A percentile compares a stretch with the other conserved stretches of the same genome.
These are phyloP conservation scores for Aspergillus nanangensis DNA, from an alignment of 495 filamentous ascomycete species.

Conservation along the genomic window DNA sequence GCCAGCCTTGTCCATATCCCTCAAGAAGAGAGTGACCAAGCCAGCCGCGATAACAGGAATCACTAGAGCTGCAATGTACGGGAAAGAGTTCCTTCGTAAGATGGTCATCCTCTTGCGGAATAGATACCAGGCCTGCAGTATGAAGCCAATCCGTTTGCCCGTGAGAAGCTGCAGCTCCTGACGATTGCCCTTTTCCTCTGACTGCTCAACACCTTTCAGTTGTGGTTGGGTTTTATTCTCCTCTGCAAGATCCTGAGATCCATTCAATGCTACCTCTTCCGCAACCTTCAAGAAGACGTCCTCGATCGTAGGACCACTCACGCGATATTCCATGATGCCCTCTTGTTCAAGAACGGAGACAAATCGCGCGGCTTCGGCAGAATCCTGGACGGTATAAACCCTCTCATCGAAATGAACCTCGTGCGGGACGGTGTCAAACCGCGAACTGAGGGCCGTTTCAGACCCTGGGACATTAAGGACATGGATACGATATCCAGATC, in stretches of 20 bases:
- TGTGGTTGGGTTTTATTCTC: neutral
- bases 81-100: conserved; percentile 69
- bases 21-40: conserved; percentile 68
- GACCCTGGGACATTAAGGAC: conserved; percentile 49
- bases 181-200: conserved; percentile 7
- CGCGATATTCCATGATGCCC: conserved; percentile 64
- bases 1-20: conserved; percentile 45
- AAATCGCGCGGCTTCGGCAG: conserved; percentile 57
- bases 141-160: conserved; percentile 59
- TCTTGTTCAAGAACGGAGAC: conserved; percentile 59
- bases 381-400: conserved; percentile 62
- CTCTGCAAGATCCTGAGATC: conserved; percentile 26
- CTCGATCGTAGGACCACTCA: conserved; percentile 81
- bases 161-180: conserved; percentile 55
- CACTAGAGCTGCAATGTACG: conserved; percentile 63
- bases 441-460: conserved; percentile 24
- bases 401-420: conserved; percentile 63
- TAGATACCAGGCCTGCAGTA: conserved; percentile 64
- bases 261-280: conserved; percentile 45
- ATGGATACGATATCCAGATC: conserved; percentile 74
- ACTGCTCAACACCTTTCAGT: neutral
- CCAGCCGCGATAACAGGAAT: conserved; percentile 74
- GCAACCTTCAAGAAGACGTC: conserved; percentile 83
- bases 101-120: conserved; percentile 76
- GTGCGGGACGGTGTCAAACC: conserved; percentile 50